Evolutionary conservation across 208 protist genomes (phyloP), one percentile per base, ranked within the genome.

Genomic region (Leishmania martiniquensis): DNA sequence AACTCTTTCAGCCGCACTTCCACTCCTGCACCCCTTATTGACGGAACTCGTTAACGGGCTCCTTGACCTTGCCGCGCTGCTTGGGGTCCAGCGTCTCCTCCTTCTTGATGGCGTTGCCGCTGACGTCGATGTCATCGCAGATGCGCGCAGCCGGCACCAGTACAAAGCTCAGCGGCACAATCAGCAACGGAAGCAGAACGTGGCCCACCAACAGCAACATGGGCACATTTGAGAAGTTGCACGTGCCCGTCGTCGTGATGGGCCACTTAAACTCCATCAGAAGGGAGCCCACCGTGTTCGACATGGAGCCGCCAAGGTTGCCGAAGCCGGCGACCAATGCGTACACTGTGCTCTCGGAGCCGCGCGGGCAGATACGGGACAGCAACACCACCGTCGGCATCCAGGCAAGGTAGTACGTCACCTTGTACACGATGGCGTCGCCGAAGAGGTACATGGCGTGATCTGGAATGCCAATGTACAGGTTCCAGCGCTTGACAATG

Each of bases 351-450:
- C 74, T 81, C 82, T 98, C 95, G 55, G 93, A 89, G 9, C 91
- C 92, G 45, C 87, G 87, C 13, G 95, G 93, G 77, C 93, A 97
- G 22, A 98, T 83, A 49, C 91, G 93, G 5, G 93, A 93, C 42
- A 96, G 84, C 49, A 98, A 82, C 15, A 98, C 76, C 1, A 96
- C 85, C 51, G 83, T 86, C 49, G 95, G 91, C 91, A 98, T 96
- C 71, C 86, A 95, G 47, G 87, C 81, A 13, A 98, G 81, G 85
- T 93, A 92, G 71, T 89, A 92, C 66, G 78, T 87, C 47, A 95
- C 85, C 77, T 96, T 77, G 55, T 89, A 86, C 1, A 97, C 83
- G 25, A 96, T 85, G 59, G 83, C 86, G 59, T 96, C 86, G 55
- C 92, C 91, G 34, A 93, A 77, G 55, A 96, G 79, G 85, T 92